Conservation (phyloP, 2,329 filamentous ascomycete genomes). For the Cladosporium sp. region DNA sequence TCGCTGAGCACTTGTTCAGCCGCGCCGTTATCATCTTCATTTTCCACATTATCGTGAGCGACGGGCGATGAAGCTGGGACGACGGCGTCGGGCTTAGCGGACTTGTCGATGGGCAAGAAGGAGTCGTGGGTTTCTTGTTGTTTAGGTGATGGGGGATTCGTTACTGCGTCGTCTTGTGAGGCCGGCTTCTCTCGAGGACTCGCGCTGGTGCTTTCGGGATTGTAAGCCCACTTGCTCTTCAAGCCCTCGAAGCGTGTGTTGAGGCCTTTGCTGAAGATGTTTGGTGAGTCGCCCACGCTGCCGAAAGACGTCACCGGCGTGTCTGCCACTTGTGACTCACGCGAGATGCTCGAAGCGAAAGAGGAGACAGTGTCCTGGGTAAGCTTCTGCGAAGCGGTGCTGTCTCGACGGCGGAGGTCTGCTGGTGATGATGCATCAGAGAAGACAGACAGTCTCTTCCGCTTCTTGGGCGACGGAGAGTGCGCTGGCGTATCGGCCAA, state of each 20-base stretch:
- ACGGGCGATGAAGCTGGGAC: slow-evolving; percentile 27
- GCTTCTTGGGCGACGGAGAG: slow-evolving; percentile 29
- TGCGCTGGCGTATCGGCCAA: slow-evolving; percentile 25
- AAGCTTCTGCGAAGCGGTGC: slow-evolving; percentile 15
- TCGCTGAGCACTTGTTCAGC: slow-evolving; percentile 27
- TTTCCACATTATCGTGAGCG: slow-evolving; percentile 26
- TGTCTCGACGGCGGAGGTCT: background rate
- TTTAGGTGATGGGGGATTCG: background rate
- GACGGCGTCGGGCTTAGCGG: background rate
- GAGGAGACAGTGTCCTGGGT: slow-evolving; percentile 18
- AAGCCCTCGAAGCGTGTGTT: slow-evolving; percentile 29
- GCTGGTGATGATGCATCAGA: slow-evolving; percentile 25
- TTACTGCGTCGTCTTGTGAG: background rate
- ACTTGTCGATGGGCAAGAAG: background rate
- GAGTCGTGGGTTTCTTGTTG: background rate
- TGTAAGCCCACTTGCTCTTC: slow-evolving; percentile 25
- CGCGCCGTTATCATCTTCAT: slow-evolving; percentile 27
- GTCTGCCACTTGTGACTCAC: slow-evolving; percentile 17
- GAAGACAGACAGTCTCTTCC: slow-evolving; percentile 36
- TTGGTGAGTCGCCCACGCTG: slow-evolving; percentile 23
- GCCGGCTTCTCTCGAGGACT: background rate
- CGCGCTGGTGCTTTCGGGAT: background rate
- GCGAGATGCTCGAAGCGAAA: slow-evolving; percentile 21
- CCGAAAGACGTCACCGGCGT: slow-evolving; percentile 34
- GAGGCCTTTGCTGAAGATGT: slow-evolving; percentile 32